These are phyloP conservation scores for Dendrocalamus sinicus DNA, from an alignment of 176 grass and related monocot genomes.

Conservation along the genomic window DNA sequence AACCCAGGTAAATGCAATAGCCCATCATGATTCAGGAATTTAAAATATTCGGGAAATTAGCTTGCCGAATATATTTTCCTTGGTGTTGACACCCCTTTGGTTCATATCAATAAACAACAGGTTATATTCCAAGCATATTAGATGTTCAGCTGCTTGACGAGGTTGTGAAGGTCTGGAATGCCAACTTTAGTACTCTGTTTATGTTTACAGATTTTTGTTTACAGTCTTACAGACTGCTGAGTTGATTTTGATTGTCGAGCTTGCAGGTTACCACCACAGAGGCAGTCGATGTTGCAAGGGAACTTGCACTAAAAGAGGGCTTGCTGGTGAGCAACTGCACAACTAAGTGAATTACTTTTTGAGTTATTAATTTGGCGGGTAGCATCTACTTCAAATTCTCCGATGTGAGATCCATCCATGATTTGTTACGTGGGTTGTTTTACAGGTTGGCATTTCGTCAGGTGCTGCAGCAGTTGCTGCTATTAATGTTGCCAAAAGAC, in stretches of 20 bases:
- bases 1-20: constrained; percentile 64
- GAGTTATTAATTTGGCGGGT: background rate
- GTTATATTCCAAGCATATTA: constrained; percentile 88
- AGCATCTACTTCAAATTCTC: background rate
- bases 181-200: constrained; percentile 33
- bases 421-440: constrained; percentile 32
- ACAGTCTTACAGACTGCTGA: background rate
- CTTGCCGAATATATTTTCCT: background rate
- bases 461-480: constrained; percentile 88
- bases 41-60: background rate
- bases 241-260: constrained; percentile 42
- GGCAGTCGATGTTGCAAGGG: constrained; percentile 79
- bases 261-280: constrained; percentile 78
- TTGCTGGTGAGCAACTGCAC: constrained; percentile 62
- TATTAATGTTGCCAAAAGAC: constrained; percentile 78
- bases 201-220: constrained; percentile 39
- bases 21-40: constrained; percentile 24
- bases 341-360: background rate
- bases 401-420: background rate
- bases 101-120: constrained; percentile 52
- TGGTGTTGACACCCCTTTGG: constrained; percentile 31
- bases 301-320: constrained; percentile 85
- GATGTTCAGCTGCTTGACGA: constrained; percentile 93
- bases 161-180: constrained; percentile 81
- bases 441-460: constrained; percentile 95